Evolutionary conservation across 352 stramenopile genomes (phyloP).

Genomic region (Pythium volutum): DNA sequence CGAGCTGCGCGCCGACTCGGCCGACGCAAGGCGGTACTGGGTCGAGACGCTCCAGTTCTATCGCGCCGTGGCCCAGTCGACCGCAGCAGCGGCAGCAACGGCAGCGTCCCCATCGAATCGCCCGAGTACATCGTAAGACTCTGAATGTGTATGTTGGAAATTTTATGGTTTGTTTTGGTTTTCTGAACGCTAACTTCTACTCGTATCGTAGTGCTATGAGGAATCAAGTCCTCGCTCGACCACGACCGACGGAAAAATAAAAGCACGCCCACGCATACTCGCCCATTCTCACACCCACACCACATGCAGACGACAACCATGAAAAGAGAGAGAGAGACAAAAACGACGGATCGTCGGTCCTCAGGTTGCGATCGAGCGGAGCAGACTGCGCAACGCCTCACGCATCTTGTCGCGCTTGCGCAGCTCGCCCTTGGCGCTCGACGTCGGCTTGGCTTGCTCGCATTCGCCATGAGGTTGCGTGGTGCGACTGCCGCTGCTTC

Average conservation of each 20-base stretch:
- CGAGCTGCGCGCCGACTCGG: constrained; percentile 57
- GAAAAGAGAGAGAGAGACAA: not conserved
- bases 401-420: constrained; percentile 30
- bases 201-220: too few species aligned
- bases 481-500: not conserved
- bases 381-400: constrained; percentile 17
- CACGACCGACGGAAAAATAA: too few species aligned
- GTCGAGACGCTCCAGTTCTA: constrained; percentile 71
- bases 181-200: too few species aligned
- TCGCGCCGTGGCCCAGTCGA: constrained; percentile 41
- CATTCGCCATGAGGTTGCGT: not conserved
- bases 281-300: not conserved
- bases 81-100: not conserved
- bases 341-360: not conserved
- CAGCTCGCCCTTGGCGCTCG: constrained; percentile 5
- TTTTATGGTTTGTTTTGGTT: not conserved
- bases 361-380: constrained; percentile 16
- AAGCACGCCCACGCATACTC: not conserved
- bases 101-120: not conserved
- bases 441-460: not conserved
- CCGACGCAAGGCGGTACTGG: constrained; percentile 58
- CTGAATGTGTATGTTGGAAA: not conserved
- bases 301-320: not conserved
- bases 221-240: too few species aligned
- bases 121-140: constrained; percentile 4